Evolutionary conservation across 169 alveolate genomes (phyloP).

Genomic region (Eimeria necatrix): DNA sequence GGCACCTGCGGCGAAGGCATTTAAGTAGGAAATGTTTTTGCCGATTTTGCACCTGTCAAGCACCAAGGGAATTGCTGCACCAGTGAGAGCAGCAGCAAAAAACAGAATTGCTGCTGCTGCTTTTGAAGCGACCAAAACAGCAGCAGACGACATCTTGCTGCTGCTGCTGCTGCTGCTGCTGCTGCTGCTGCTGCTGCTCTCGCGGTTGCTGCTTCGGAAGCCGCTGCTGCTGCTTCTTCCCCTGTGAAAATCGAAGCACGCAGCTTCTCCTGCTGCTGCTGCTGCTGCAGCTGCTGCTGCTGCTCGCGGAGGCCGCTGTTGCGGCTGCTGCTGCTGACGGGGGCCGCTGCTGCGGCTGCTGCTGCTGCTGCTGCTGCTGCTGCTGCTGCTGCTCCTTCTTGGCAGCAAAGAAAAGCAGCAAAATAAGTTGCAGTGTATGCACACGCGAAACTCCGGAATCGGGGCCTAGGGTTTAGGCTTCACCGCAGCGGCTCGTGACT

Average conservation of each 20-base stretch:
- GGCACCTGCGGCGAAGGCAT: slow-evolving; percentile 19
- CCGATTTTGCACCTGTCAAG: neutral
- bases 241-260: too few relatives aligned
- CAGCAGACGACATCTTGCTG: neutral
- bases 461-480: too few relatives aligned
- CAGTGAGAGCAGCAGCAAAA: neutral
- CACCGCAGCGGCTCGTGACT: too few relatives aligned
- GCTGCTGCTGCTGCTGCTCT: neutral
- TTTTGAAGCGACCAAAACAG: neutral
- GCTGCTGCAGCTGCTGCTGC: too few relatives aligned
- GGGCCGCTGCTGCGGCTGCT: neutral
- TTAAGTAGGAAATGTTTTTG: neutral
- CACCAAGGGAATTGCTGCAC: neutral
- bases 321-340: neutral
- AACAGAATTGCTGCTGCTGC: neutral
- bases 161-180: neutral
- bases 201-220: neutral
- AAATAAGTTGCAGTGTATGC: too few relatives aligned
- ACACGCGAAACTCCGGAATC: too few relatives aligned
- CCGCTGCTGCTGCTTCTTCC: too few relatives aligned
- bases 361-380: neutral
- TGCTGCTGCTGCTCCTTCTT: neutral
- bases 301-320: too few relatives aligned
- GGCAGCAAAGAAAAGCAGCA: too few relatives aligned
- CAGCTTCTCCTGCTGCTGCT: neutral